These are phyloP conservation scores for Asterochloris sp. DNA, from an alignment of 139 green algal genomes.

Conservation along the genomic window DNA sequence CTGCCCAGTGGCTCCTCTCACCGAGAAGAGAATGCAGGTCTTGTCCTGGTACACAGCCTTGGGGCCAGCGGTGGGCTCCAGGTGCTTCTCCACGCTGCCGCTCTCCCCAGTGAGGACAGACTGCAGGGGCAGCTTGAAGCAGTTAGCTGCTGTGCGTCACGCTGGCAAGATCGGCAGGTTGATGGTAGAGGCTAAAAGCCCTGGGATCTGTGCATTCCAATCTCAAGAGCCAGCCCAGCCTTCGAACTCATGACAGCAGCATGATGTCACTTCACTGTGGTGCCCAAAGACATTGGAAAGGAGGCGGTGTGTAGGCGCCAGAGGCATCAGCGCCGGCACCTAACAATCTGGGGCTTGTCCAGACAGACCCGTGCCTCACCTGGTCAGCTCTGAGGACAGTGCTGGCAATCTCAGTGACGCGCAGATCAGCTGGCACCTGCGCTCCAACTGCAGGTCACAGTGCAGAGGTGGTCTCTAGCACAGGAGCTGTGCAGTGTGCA, in stretches of 20 bases:
- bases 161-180: too few relatives aligned
- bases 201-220: too few relatives aligned
- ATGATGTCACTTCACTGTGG: too few relatives aligned
- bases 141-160: too few relatives aligned
- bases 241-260: too few relatives aligned
- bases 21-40: slow-evolving; percentile 83
- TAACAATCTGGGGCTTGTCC: too few relatives aligned
- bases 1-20: slow-evolving; percentile 27
- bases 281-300: too few relatives aligned
- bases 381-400: slow-evolving; percentile 70
- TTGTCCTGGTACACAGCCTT: slow-evolving; percentile 83
- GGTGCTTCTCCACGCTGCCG: slow-evolving; percentile 62
- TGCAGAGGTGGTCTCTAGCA: not conserved
- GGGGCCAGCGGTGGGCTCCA: slow-evolving; percentile 24
- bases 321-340: too few relatives aligned
- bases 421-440: slow-evolving; percentile 67
- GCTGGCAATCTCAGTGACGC: slow-evolving; percentile 50
- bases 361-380: slow-evolving; percentile 19
- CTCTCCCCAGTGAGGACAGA: slow-evolving; percentile 85
- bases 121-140: slow-evolving; percentile 22
- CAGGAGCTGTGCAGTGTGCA: too few relatives aligned
- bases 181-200: too few relatives aligned
- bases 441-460: slow-evolving; percentile 48
- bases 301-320: too few relatives aligned
- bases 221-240: too few relatives aligned